Base-by-base conservation (phyloP, 2,329 filamentous ascomycete species). In the Colletotrichum tamarilloi region DNA sequence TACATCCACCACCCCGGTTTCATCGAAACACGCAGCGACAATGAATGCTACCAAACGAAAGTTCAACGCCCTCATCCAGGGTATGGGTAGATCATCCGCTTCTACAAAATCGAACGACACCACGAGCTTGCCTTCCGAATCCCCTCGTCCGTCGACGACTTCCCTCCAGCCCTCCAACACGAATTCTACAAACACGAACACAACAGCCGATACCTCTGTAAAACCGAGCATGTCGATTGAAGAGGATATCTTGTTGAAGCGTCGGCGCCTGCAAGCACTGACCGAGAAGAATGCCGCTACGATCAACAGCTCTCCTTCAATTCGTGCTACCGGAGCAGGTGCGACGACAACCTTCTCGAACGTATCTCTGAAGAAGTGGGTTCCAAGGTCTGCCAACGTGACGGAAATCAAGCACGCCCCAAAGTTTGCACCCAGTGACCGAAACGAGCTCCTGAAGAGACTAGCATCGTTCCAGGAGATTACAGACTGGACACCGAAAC, bases 401-500 rank as follows among this genome's bases (percentile, higher is more conserved):
- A 69, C 76, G 49, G 70, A 77, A 68, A 60, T 75, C 46, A 72
- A 76, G 75, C 42, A 80, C 49, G 67, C 70, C 3, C 65, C 77
- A 64, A 94, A 93, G 78, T 98, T 97, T 84, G 93, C 94, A 67
- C 96, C 97, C 0, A 94, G 92, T 84, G 95, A 97, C 81, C 93
- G 97, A 66, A 91, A 92, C 52, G 91, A 94, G 76, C 95, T 98
- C 74, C 87, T 98, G 12, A 91, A 89, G 77, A 87, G 97, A 28
- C 87, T 99, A 32, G 93, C 93, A 73, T 97, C 95, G 0, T 99
- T 97, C 80, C 93, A 96, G 79, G 95, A 96, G 76, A 92, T 98
- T 60, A 97, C 95, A 67, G 90, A 93, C 80, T 99, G 96, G 96
- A 93, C 94, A n/a, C 93, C 94, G 0, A 98, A 98, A 81, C 95